A percentile compares a stretch with the other conserved stretches of the same genome.
Evolutionary conservation across 257 asterid species (phyloP).

Genomic region (Jacaranda copaia): DNA sequence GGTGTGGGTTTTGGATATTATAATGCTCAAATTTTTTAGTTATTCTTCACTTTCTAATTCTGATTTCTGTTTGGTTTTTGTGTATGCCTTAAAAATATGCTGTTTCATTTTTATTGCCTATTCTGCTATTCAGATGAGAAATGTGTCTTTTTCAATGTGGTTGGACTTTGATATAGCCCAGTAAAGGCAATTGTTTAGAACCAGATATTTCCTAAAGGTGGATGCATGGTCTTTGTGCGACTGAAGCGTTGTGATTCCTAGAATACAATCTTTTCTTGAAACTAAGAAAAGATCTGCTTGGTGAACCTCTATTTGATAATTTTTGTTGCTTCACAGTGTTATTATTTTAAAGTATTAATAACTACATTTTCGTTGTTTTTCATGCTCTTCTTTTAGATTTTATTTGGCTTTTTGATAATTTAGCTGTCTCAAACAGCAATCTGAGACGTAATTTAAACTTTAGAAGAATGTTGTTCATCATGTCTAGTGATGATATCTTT

Average conservation of each 20-base stretch:
- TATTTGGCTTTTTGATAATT: neutral
- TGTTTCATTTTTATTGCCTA: neutral
- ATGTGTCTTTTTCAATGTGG: slow-evolving; percentile 1
- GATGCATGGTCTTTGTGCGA: slow-evolving; percentile 18
- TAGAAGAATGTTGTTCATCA: slow-evolving; percentile 9
- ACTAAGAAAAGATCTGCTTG: neutral
- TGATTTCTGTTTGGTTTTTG: neutral
- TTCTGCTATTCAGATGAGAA: neutral
- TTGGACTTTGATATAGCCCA: slow-evolving; percentile 18
- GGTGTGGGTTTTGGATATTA: neutral
- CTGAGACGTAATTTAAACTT: neutral
- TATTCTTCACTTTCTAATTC: neutral
- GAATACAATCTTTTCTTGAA: slow-evolving; percentile 10
- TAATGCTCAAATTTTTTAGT: no score
- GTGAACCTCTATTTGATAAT: neutral
- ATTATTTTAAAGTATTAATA: neutral
- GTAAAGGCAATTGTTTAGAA: slow-evolving; percentile 3
- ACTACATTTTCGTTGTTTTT: slow-evolving; percentile 4
- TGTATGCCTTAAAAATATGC: neutral
- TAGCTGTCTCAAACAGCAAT: neutral
- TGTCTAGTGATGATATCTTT: slow-evolving; percentile 17
- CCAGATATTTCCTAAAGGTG: slow-evolving; percentile 13
- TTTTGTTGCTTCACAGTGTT: neutral
- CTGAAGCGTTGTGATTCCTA: neutral
- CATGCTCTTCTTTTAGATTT: neutral